Base-by-base conservation (phyloP, 2,329 filamentous ascomycete species). In the Talaromyces amestolkiae region DNA sequence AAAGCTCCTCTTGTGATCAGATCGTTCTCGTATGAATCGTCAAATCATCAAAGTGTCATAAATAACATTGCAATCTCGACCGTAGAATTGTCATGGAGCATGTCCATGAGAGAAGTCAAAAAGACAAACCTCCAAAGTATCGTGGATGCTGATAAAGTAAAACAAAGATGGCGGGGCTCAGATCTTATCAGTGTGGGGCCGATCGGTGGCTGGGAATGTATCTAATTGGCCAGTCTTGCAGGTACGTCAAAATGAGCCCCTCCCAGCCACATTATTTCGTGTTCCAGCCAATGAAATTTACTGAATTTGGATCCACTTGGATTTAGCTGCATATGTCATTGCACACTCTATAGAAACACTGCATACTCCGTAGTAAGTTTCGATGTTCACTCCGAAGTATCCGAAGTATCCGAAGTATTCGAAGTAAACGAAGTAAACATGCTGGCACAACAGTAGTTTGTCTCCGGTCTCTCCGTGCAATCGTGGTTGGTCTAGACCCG, bases 101-200 rank as follows among this genome's bases (percentile, higher is more conserved):
- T 33, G 24, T 53, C 15, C 47, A 24, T 10, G 15, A 53, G 11
- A 53, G 27, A 33, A 53, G 27, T 53, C 4, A 13, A n/a, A 33
- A 11, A 53, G 49, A 33, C 39, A 41, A 4, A 33, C n/a, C 7
- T 19, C 15, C 15, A 13, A 41, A 41, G 5, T 39, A 39, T 37
- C 53, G 53, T 13, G n/a, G 33, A 35, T 35, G 19, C 11, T 10
- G 11, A n/a, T 19, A 31, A 31, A 41, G 43, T 51, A 61, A 27
- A 61, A 27, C 51, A 61, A 61, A 62, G 60, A 54, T 62, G 60
- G 60, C 60, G 60, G 60, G 59, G 49, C 60, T 5, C 3, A 27
- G 60, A 62, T 62, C 60, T 61, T 47, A 39, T 19, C 45, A 15
- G 2, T 9, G 60, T 54, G 60, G 47, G 35, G 47, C 47, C 35